Base-by-base conservation (phyloP, 2,329 filamentous ascomycete species). In the Xenosphaeropsis pyriputrescens region DNA sequence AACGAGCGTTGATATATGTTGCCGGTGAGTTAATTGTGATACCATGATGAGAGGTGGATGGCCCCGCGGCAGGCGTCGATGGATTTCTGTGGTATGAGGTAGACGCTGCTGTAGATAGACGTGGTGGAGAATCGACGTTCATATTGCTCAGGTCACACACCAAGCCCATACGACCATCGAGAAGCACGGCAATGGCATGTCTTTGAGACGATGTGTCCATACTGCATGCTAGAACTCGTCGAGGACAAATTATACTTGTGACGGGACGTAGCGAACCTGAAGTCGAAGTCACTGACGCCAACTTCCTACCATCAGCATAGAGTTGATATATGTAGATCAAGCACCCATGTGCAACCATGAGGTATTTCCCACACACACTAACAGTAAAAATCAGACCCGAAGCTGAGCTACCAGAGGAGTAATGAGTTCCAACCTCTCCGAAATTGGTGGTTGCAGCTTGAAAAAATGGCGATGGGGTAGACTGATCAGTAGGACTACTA, bases 171-270 rank as follows among this genome's bases (percentile, higher is more conserved):
- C 75, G 66, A 6, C 70, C 72, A 43, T 72, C 65, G 34, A 80
- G 58, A 7, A 81, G 57, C 19, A 71, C 65, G 13, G 73, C 75
- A 37, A 79, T 58, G 6, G 71, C 63, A 45, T 70, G 63, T 32
- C 64, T 61, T 7, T 67, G 58, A 2, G 62, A 65, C 4, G 68
- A 75, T 0, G 70, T 72, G 50, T 80, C 73, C 64, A 81, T 76
- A 43, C 70, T 72, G 46, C 73, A 70, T 3, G 67, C 64, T 5
- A 81, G 50, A 2, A 79, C 67, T 33, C 65, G 58, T 13, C 63
- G 59, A 11, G 72, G 72, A 46, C 75, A 79, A 12, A 65, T 50
- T 9, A 81, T 63, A 31, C 58, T 67, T 1, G 71, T 63, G 13
- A 74, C 52, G 2, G 65, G 67, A 32, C 57, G 43, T 39, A 70